Evolutionary conservation across 148 eudicot species (phyloP), one percentile per base, ranked within the genome.

Genomic region (Pharnaceum exiguum): DNA sequence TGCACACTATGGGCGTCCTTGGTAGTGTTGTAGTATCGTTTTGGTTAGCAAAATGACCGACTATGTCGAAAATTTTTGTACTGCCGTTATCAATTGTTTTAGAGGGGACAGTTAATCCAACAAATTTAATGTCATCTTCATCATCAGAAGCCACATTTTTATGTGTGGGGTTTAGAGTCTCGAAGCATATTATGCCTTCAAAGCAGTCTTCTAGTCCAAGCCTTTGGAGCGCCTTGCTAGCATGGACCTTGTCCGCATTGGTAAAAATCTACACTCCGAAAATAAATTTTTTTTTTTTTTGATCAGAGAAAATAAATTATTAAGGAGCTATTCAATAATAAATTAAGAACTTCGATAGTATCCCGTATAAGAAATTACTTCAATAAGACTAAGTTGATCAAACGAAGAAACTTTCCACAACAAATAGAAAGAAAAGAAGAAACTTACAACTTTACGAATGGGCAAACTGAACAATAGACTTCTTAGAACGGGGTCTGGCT

Each of bases 151-250:
- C 57, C 18, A 68, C 57, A 71, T 27, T 78, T 70, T 82, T 81
- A 71, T 87, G 84, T 26, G 60, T 57, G 0, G 89, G 96, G 26
- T 93, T 93, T 4, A 93, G 79, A 13, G 86, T 88, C 71, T 88
- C 96, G 35, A 93, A 93, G 68, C 98, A 93, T 8, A 93, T 81
- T 19, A 93, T 78, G 17, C 98, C 95, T 44, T 93, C 98, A 28
- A 93, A 93, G 44, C 96, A 93, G 40, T 77, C 98, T 59, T 85
- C 90, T 23, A 93, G 69, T 21, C 96, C 98, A 1, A 93, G 79
- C 55, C 57, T 76, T 1, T 49, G 60, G 0, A 93, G 82, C n/a
- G 56, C 96, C 67, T 76, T 72, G 9, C 60, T 59, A 24, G 90
- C 90, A 48, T 93, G 98, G 31, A 67, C 60, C 65, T 71, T 71